Evolutionary conservation across 2,329 filamentous ascomycete genomes (phyloP).

Genomic region (Monilinia aucupariae): DNA sequence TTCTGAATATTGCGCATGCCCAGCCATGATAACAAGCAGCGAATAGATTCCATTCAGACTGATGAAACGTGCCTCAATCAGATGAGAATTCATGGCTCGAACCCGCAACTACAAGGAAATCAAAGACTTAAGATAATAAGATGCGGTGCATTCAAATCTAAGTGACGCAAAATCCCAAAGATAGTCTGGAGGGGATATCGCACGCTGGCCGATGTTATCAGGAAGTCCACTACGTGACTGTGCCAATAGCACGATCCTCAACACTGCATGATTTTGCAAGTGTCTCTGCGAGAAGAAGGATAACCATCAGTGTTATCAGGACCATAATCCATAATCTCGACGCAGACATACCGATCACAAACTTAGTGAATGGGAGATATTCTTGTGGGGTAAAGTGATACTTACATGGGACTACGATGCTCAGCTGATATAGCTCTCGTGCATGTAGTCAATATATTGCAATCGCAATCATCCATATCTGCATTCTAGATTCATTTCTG

Average conservation of each 20-base stretch:
- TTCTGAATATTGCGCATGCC: too few relatives aligned
- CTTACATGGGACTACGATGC: neutral
- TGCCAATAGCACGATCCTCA: neutral
- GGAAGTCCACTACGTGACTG: too few relatives aligned
- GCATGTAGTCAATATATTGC: neutral
- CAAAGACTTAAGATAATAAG: too few relatives aligned
- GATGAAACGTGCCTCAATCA: too few relatives aligned
- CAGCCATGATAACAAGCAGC: too few relatives aligned
- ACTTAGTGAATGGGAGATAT: neutral
- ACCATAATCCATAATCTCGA: too few relatives aligned
- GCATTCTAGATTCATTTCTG: constrained; percentile 10
- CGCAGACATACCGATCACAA: neutral
- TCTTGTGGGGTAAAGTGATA: neutral
- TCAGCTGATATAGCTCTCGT: neutral
- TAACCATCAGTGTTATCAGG: neutral
- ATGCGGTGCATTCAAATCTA: too few relatives aligned
- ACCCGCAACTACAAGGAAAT: too few relatives aligned
- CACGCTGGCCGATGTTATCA: neutral
- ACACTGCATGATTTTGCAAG: neutral
- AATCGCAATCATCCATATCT: constrained; percentile 1
- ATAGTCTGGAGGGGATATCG: too few relatives aligned
- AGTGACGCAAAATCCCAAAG: too few relatives aligned
- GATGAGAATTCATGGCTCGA: too few relatives aligned
- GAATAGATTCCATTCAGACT: too few relatives aligned
- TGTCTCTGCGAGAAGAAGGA: neutral